A percentile compares a stretch with the other conserved stretches of the same genome.
Conservation (phyloP, 2,329 filamentous ascomycete genomes). For the Cercospora sp. region DNA sequence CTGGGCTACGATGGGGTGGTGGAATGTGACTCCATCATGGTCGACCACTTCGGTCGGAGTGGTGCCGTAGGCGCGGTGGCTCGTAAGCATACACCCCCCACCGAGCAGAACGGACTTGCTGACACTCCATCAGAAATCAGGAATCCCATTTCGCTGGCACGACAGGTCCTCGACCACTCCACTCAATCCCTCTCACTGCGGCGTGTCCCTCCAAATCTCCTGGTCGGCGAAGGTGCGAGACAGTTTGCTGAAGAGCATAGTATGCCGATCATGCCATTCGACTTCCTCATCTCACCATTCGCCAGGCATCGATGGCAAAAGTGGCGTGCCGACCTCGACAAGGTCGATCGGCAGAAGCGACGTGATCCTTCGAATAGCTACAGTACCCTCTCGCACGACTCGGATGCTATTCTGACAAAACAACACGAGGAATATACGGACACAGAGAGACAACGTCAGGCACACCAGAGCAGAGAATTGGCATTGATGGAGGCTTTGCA, state of each 20-base stretch:
- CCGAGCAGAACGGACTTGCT: constrained; percentile 10
- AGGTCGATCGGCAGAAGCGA: constrained; percentile 55
- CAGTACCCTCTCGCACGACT: constrained; percentile 22
- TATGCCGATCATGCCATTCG: constrained; percentile 70
- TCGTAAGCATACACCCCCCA: constrained; percentile 60
- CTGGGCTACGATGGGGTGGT: constrained; percentile 85
- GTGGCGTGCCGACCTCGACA: constrained; percentile 72
- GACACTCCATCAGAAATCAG: constrained; percentile 66
- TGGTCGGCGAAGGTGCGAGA: constrained; percentile 81
- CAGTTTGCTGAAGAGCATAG: constrained; percentile 82
- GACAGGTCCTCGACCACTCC: constrained; percentile 76
- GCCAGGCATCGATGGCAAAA: constrained; percentile 75
- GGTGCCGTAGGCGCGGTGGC: constrained; percentile 89
- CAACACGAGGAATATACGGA: constrained; percentile 15
- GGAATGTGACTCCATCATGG: constrained; percentile 90
- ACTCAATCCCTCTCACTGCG: constrained; percentile 76
- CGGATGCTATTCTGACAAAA: constrained; percentile 25
- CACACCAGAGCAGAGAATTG: constrained; percentile 43
- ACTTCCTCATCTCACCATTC: constrained; percentile 75
- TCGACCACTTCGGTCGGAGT: constrained; percentile 87
- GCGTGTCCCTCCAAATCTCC: constrained; percentile 86
- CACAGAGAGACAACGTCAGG: constrained; percentile 29
- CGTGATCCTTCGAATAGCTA: constrained; percentile 29
- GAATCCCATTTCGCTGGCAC: constrained; percentile 87
- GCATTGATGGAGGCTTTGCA: constrained; percentile 36